Evolutionary conservation across 2,329 filamentous ascomycete species (phyloP), one percentile per base, ranked within the genome.

Genomic region (Xylariaceae sp.): DNA sequence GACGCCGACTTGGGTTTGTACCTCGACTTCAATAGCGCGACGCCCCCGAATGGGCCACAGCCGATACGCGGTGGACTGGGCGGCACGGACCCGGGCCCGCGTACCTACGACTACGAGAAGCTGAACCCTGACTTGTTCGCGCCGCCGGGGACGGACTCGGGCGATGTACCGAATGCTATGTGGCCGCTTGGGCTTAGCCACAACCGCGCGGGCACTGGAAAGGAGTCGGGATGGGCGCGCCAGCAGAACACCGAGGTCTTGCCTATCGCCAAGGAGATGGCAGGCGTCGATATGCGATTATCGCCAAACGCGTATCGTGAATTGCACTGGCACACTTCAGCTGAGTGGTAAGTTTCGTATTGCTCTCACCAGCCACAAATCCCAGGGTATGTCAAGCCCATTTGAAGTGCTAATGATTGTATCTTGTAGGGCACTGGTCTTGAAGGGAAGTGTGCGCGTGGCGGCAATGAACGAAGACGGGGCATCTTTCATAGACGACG

Each of bases 321-420:
- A 67, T 73, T 88, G 19, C 86, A 89, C 62, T 89, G 82, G 83
- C 83, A 86, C 62, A 82, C 78, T 33, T 77, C 80, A 12, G 65
- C 60, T 39, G 67, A 70, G 53, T 70, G 67, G 67, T 69, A 14
- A 58, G 61, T 50, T 45, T 49, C 3, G 7, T 21, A 3, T n/a
- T 24, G 1, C 12, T 24, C 2, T 23, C 19, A 26, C 9, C 28
- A 4, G 3, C 8, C 1, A 5, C 11, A 12, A 6, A 5, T 29
- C 49, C 19, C 37, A 12, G 2, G 8, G 5, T 40, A 16, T n/a
- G 17, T 39, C 12, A 31, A 14, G 1, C 21, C 7, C 1, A 4
- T 2, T 14, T 41, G 1, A 2, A 29, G 39, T 47, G 39, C 52
- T 67, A 43, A 66, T 53, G 8, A 33, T 9, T 4, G 37, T n/a